Conservation (phyloP, 805 yeast genomes). For the Wickerhamomyces strasburgensis region DNA sequence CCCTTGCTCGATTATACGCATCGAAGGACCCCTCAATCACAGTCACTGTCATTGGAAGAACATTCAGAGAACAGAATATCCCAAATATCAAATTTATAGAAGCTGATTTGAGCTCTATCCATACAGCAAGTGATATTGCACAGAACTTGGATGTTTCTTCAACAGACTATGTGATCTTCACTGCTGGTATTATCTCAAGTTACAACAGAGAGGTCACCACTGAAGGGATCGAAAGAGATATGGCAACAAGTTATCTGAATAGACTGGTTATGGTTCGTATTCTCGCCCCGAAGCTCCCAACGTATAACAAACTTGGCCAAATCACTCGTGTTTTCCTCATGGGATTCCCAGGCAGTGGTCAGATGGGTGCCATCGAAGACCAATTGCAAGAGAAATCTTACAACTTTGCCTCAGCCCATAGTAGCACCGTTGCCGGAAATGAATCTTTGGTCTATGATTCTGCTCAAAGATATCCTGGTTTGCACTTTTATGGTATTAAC, state of each 20-base stretch:
- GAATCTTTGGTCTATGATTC: conserved; percentile 30
- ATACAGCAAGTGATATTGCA: conserved; percentile 24
- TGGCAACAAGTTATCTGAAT: conserved; percentile 35
- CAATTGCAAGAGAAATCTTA: conserved; percentile 31
- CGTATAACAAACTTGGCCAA: conserved; percentile 3
- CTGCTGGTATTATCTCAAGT: conserved; percentile 37
- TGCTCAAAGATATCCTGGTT: conserved; percentile 17
- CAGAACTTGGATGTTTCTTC: conserved; percentile 18
- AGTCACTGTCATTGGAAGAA: conserved; percentile 33
- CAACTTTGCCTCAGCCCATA: conserved; percentile 28
- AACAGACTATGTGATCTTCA: conserved; percentile 30
- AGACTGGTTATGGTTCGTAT: conserved; percentile 29
- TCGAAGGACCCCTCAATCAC: conserved; percentile 21
- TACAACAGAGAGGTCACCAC: conserved; percentile 27
- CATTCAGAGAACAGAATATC: conserved; percentile 27
- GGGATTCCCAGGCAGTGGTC: conserved; percentile 35
- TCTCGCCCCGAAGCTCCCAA: conserved; percentile 24
- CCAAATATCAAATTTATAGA: conserved; percentile 27
- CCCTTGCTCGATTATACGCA: conserved; percentile 26
- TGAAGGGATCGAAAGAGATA: conserved; percentile 35
- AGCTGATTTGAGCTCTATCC: conserved; percentile 31
- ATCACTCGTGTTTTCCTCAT: conserved; percentile 33
- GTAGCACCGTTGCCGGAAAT: conserved; percentile 40
- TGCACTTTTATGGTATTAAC: conserved; percentile 33
- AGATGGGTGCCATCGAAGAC: conserved; percentile 31